Conservation (phyloP, 257 asterid species). For the Paraleonurus japonicus region DNA sequence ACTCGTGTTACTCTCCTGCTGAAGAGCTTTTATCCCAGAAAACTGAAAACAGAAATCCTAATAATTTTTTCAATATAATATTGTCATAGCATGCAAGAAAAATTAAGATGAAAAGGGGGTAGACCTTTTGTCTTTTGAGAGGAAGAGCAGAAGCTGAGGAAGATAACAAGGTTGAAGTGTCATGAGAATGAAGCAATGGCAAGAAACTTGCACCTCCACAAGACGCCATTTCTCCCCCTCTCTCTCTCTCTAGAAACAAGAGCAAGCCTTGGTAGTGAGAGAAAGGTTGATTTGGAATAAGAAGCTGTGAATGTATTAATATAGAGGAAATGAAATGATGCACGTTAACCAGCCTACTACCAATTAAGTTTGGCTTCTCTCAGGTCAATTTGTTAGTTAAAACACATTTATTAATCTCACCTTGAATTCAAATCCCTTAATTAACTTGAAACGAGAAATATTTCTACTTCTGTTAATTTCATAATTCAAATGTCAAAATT, state of each 20-base stretch:
- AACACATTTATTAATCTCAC: background rate
- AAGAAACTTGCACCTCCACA: constrained; percentile 41
- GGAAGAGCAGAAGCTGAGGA: constrained; percentile 26
- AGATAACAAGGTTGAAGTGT: constrained; percentile 26
- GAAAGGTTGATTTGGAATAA: background rate
- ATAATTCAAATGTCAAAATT: background rate
- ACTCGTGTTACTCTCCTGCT: constrained; percentile 26
- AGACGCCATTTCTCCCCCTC: constrained; percentile 27
- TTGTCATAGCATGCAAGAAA: background rate
- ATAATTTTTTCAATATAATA: too few relatives aligned
- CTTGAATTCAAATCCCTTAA: background rate
- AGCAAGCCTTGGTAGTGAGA: background rate
- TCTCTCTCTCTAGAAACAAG: background rate
- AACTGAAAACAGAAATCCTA: background rate
- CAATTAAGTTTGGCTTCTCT: background rate
- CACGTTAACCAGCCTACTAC: constrained; percentile 19
- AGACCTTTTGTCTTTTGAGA: constrained; percentile 33
- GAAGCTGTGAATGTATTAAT: background rate
- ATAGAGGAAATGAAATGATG: constrained; percentile 12
- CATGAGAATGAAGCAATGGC: constrained; percentile 28
- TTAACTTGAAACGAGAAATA: too few relatives aligned
- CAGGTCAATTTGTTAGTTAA: background rate
- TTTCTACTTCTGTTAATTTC: background rate
- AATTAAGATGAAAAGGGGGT: background rate
- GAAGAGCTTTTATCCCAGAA: constrained; percentile 30